Evolutionary conservation across 2,329 filamentous ascomycete genomes (phyloP).

Genomic region (Fusarium clavum): DNA sequence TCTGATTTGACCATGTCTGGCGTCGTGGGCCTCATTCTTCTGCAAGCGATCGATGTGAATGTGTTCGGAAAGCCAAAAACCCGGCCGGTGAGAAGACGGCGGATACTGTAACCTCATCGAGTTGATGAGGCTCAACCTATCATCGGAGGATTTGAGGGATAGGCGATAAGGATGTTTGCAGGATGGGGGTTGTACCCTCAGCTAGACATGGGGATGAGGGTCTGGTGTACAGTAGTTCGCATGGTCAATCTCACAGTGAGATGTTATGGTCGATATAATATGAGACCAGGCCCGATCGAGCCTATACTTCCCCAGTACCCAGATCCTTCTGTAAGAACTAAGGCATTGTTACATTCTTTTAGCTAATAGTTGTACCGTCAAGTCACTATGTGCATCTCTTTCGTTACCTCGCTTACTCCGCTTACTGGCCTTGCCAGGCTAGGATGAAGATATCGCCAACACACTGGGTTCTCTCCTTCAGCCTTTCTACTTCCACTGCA

Average conservation of each 20-base stretch:
- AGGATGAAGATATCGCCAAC: not conserved
- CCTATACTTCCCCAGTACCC: not conserved
- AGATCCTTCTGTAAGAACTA: not conserved
- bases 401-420: not conserved
- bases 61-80: too few relatives aligned
- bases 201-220: not conserved
- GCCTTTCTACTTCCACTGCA: fast-evolving
- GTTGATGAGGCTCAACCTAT: too few relatives aligned
- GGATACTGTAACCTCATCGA: too few relatives aligned
- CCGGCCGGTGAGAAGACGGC: too few relatives aligned
- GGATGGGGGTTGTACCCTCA: not conserved
- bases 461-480: not conserved
- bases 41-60: too few relatives aligned
- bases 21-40: too few relatives aligned
- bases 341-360: too few relatives aligned
- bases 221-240: not conserved
- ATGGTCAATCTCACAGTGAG: not conserved
- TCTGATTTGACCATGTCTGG: too few relatives aligned
- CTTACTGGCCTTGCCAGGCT: not conserved
- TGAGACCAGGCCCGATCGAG: not conserved
- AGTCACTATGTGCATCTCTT: not conserved
- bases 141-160: too few relatives aligned
- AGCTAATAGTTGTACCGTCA: not conserved
- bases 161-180: too few relatives aligned
- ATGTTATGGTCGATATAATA: too few relatives aligned